Evolutionary conservation across 2,329 filamentous ascomycete species (phyloP), one percentile per base, ranked within the genome.

Genomic region (Ceratocystis cacaofunesta): DNA sequence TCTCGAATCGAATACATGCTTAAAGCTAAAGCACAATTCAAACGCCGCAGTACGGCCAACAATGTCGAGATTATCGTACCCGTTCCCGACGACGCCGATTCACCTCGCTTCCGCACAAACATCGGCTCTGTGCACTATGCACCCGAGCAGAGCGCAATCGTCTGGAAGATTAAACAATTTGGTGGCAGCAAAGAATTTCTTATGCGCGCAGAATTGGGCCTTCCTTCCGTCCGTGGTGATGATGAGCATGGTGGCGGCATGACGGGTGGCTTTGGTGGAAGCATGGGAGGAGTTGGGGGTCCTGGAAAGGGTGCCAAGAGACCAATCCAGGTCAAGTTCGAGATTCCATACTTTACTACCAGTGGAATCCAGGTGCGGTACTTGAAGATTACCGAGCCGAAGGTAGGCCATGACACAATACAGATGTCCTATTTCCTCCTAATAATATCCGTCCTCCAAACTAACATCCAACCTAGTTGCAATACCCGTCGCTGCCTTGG

Each of bases 91-190:
- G 94, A 99, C 74, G 94, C 94, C 68, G 94, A 99, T 75, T 90
- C 89, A 1, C 94, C 94, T 10, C 86, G 94, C 57, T 99, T 99
- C 83, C 85, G 94, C 64, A 99, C 94, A 44, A 99, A 97, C 74
- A 95, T 99, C 68, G 94, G 94, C 65, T 90, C 88, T 36, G 94
- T 99, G 12, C 94, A 99, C 77, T 99, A 99, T 74, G 92, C 92
- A 3, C 94, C 94, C 0, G 94, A 99, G 76, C 92, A 96, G 73
- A 95, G 90, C 69, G 92, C 92, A 67, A 99, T 99, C 71, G 89
- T 99, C 62, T 99, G 94, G 94, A 99, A 99, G 80, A 99, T 99
- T 75, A 99, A 99, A 80, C 94, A 99, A 73, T 99, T 99, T 75
- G 94, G 94, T 57, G 94, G 94, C n/a, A 85, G 87, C 71, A 99